Evolutionary conservation across 495 filamentous ascomycete genomes (phyloP).

Genomic region (Lophiostoma macrostomum): DNA sequence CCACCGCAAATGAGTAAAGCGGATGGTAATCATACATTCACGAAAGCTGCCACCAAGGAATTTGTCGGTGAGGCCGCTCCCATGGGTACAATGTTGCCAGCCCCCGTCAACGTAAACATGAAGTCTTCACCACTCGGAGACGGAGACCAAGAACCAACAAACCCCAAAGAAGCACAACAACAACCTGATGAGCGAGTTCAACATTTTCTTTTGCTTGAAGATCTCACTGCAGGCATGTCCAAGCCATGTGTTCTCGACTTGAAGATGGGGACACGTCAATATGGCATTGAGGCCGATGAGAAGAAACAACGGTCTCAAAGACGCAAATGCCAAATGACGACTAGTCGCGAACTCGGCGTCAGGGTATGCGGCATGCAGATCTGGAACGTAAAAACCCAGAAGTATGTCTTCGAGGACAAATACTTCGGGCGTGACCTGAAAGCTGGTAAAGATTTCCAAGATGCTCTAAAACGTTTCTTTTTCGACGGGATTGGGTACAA

Average conservation of each 20-base stretch:
- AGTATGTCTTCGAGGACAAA: constrained; percentile 91
- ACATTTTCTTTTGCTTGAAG: constrained; percentile 93
- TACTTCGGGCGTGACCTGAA: constrained; percentile 91
- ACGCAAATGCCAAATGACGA: constrained; percentile 87
- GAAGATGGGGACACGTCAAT: constrained; percentile 99
- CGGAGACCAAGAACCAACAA: constrained; percentile 48
- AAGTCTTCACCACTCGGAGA: not conserved
- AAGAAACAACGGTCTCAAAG: constrained; percentile 92
- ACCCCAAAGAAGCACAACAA: constrained; percentile 78
- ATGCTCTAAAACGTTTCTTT: constrained; percentile 82
- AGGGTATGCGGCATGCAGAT: constrained; percentile 94
- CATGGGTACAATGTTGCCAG: constrained; percentile 31
- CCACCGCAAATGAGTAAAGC: constrained; percentile 7
- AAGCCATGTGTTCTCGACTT: constrained; percentile 93
- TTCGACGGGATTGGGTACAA: constrained; percentile 81
- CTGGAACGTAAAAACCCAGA: constrained; percentile 81
- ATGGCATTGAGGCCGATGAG: constrained; percentile 87
- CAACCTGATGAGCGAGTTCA: constrained; percentile 70
- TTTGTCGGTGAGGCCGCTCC: constrained; percentile 4
- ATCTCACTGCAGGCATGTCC: constrained; percentile 94
- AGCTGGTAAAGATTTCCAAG: constrained; percentile 85
- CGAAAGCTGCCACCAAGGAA: too few species aligned
- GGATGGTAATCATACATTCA: not conserved
- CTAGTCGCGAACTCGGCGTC: constrained; percentile 86
- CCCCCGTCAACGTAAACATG: constrained; percentile 23